A percentile compares a stretch with the other conserved stretches of the same genome.
Conservation (phyloP, 257 asterid species). For the Salvia miltiorrhiza region DNA sequence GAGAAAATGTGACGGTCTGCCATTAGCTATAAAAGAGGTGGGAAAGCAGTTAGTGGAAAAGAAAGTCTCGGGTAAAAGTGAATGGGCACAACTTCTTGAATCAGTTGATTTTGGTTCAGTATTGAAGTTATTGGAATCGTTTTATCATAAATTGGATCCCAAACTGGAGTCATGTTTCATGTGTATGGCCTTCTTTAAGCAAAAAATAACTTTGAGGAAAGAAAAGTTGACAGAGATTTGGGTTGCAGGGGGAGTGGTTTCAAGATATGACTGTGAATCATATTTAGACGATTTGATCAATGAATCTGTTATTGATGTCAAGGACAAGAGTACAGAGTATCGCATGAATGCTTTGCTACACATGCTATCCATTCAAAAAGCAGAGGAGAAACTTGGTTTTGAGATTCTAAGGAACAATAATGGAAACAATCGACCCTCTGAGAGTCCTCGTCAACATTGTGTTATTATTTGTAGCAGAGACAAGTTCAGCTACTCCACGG, state of each 20-base stretch:
- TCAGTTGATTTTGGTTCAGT: neutral
- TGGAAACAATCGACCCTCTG: neutral
- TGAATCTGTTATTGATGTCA: constrained; percentile 12
- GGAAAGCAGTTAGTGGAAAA: constrained; percentile 19
- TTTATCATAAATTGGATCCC: constrained; percentile 24
- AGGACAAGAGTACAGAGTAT: neutral
- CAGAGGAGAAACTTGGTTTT: constrained; percentile 20
- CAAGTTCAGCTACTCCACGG: neutral
- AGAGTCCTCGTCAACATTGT: constrained; percentile 16
- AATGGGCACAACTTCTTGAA: constrained; percentile 15
- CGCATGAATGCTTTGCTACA: constrained; percentile 16
- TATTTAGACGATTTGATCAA: neutral
- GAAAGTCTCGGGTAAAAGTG: neutral
- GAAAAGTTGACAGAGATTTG: constrained; percentile 17
- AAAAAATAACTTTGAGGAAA: constrained; percentile 15
- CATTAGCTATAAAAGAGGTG: constrained; percentile 20
- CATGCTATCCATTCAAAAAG: constrained; percentile 13
- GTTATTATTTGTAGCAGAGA: constrained; percentile 4
- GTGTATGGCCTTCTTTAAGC: constrained; percentile 12
- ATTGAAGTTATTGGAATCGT: neutral
- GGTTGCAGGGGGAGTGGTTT: constrained; percentile 24
- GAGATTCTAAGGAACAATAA: constrained; percentile 9
- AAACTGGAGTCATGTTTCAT: constrained; percentile 19
- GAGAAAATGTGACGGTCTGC: constrained; percentile 23
- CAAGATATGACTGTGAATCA: neutral